Evolutionary conservation across 2,329 filamentous ascomycete species (phyloP).

Genomic region (Fusarium piperis): DNA sequence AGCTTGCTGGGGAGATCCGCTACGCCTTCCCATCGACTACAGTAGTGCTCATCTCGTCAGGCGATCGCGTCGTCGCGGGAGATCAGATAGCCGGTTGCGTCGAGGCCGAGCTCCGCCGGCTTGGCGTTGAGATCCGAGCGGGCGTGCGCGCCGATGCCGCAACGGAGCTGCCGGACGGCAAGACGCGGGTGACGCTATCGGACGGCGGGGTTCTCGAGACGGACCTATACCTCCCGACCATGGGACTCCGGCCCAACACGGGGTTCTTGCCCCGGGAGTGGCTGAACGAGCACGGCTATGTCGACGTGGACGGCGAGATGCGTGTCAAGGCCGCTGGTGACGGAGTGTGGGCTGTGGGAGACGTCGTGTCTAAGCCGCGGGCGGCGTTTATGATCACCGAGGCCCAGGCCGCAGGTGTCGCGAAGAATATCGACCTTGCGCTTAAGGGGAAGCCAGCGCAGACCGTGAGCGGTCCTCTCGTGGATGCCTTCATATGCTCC

Average conservation of each 20-base stretch:
- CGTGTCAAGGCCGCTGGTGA: conserved; percentile 55
- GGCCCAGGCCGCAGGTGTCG: conserved; percentile 63
- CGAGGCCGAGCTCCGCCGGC: conserved; percentile 59
- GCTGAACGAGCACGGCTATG: conserved; percentile 56
- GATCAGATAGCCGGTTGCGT: conserved; percentile 56
- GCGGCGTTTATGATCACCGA: conserved; percentile 70
- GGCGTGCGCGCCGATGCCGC: conserved; percentile 53
- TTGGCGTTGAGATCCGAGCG: conserved; percentile 60
- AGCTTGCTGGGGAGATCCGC: conserved; percentile 64
- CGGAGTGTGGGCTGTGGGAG: conserved; percentile 64
- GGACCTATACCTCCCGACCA: conserved; percentile 67
- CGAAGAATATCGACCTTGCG: conserved; percentile 62
- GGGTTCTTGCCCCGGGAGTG: conserved; percentile 59
- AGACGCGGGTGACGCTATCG: conserved; percentile 59
- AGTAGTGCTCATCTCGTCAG: conserved; percentile 58
- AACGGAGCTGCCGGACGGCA: conserved; percentile 51
- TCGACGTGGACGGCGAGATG: conserved; percentile 61
- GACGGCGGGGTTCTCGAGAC: conserved; percentile 59
- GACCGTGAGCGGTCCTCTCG: conserved; percentile 56
- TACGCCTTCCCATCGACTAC: conserved; percentile 61
- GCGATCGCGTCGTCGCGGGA: conserved; percentile 54
- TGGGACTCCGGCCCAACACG: conserved; percentile 65
- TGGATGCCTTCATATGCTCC: conserved; percentile 60
- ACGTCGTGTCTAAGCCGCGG: conserved; percentile 61
- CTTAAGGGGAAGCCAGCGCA: conserved; percentile 56